Percentiles rank a stretch among this genome's conserved stretches.
These are phyloP conservation scores for Xanthoceras sorbifolium DNA, from an alignment of 345 rosid species.

Conservation along the genomic window DNA sequence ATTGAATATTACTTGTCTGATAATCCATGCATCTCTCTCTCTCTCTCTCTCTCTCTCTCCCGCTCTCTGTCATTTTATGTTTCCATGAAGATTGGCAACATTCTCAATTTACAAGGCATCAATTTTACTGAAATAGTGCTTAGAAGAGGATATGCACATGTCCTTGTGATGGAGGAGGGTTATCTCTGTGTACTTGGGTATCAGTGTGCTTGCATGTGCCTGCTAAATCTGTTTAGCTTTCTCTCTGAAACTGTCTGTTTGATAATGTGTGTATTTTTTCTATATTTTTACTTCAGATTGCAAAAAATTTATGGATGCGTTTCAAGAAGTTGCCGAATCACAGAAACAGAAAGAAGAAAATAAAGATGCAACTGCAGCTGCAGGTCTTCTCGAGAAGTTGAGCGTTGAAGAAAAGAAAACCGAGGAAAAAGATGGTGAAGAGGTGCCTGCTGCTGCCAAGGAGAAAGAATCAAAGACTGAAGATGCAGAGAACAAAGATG, in stretches of 20 bases:
- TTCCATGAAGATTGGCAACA: neutral
- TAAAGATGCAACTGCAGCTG: conserved; percentile 68
- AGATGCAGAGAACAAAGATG: conserved; percentile 51
- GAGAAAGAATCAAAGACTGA: conserved; percentile 37
- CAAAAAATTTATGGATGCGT: conserved; percentile 76
- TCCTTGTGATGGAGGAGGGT: too few species aligned
- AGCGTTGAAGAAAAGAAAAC: conserved; percentile 66
- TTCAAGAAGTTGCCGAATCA: conserved; percentile 74
- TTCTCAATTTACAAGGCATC: neutral
- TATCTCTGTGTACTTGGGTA: neutral
- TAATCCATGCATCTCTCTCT: neutral
- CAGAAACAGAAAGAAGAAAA: conserved; percentile 62
- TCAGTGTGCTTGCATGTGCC: neutral
- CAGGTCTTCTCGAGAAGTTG: conserved; percentile 67
- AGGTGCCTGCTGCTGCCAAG: conserved; percentile 33
- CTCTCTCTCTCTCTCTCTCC: neutral
- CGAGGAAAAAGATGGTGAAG: conserved; percentile 43
- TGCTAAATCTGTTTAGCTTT: neutral
- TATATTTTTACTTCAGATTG: conserved; percentile 49
- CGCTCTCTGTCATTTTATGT: neutral
- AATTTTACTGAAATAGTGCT: too few species aligned
- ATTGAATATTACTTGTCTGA: too few species aligned
- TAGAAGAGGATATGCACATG: too few species aligned
- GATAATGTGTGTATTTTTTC: neutral
- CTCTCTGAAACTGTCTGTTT: neutral